Evolutionary conservation across 352 stramenopile genomes (phyloP), one percentile per base, ranked within the genome.

Genomic region (Phytophthora rubi): DNA sequence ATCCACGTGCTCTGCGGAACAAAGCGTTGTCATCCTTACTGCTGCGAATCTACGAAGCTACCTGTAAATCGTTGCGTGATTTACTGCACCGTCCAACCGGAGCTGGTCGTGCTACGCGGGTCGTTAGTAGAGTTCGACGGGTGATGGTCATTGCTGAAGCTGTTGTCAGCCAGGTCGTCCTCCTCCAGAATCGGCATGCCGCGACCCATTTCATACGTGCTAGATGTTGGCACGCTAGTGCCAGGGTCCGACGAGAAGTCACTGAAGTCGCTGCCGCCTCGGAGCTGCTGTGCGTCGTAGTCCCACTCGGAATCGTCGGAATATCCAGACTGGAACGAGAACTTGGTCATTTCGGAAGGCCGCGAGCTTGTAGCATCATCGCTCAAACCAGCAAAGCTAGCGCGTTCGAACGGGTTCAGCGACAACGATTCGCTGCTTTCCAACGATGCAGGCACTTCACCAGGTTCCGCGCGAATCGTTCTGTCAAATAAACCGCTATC

Each of bases 321-420:
- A 67, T 89, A 93, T 28, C 76, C 83, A 10, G 85, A 90, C 64
- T 89, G 80, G 76, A 93, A 91, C 59, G 85, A 93, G 52, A 89
- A 89, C 65, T 93, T 93, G 73, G 59, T 83, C 26, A 68, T 75
- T 33, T 91, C 85, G 6, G 85, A 91, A 62, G 78, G 83, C 2
- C 74, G 73, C 9, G 83, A 79, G 39, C 74, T 80, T 63, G 70
- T 67, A 51, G 82, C 65, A 58, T 90, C 80, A 6, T 89, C 82
- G 51, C 57, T 73, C 62, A 92, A 79, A 33, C 81, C 79, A 64
- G 85, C 80, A 78, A 94, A 94, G 69, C 86, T 94, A 47, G 74
- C 78, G 44, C 84, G 84, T 7, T 79, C 71, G 68, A 86, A 94
- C 39, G 86, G 86, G 48, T 94, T 86, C 18, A 94, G 63, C 23